Percentiles rank a stretch among this genome's conserved stretches.
Conservation (phyloP, 2,329 filamentous ascomycete genomes). For the Neopestalotiopsis clavispora region DNA sequence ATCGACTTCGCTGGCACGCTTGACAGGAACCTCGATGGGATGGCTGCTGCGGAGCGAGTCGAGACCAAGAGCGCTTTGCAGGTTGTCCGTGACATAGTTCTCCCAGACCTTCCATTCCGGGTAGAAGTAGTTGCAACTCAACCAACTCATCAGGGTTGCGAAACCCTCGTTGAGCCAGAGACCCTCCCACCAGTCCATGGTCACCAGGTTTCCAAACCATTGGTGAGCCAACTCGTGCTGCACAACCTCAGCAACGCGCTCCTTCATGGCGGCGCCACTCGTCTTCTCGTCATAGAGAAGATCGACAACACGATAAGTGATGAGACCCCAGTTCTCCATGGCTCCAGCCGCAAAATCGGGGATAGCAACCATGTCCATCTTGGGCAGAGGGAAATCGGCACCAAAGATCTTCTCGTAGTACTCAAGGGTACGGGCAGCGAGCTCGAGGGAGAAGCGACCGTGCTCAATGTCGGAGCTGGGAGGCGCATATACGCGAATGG, state of each 20-base stretch:
- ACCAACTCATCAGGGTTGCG: constrained; percentile 89
- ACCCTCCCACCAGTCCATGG: constrained; percentile 99
- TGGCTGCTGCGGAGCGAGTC: constrained; percentile 94
- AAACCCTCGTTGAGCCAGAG: constrained; percentile 96
- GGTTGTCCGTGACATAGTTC: constrained; percentile 89
- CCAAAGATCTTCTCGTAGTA: constrained; percentile 97
- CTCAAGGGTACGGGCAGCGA: constrained; percentile 85
- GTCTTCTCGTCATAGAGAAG: constrained; percentile 90
- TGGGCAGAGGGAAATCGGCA: constrained; percentile 83
- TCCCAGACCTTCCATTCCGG: constrained; percentile 99
- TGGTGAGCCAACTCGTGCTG: constrained; percentile 97
- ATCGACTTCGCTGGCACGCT: constrained; percentile 94
- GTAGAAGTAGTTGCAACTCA: constrained; percentile 84
- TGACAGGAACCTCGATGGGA: constrained; percentile 94
- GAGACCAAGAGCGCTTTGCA: constrained; percentile 84
- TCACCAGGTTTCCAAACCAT: constrained; percentile 97
- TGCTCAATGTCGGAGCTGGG: constrained; percentile 89
- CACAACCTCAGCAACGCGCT: constrained; percentile 92
- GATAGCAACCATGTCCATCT: constrained; percentile 97
- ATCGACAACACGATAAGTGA: constrained; percentile 93
- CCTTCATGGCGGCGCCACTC: constrained; percentile 86
- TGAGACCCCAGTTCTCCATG: constrained; percentile 98
- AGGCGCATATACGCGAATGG: constrained; percentile 92
- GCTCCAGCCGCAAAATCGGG: constrained; percentile 94
- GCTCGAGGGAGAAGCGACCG: constrained; percentile 86